Evolutionary conservation across 2,329 filamentous ascomycete species (phyloP), one percentile per base, ranked within the genome.

Genomic region (Cladosporium sp.): DNA sequence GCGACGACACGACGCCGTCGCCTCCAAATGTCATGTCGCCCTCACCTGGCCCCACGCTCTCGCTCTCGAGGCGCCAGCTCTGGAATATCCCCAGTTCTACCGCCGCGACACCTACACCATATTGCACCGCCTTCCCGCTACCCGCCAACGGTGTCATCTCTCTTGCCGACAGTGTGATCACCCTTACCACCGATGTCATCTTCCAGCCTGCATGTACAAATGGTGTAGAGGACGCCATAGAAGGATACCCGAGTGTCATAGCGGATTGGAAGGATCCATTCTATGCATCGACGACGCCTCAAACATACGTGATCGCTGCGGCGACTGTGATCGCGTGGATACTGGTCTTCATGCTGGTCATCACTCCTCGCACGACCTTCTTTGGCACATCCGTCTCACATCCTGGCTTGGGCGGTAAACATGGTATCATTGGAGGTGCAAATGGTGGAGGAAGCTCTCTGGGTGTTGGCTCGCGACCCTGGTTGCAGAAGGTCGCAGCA

Each of bases 321-420:
- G 91, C 91, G 17, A 97, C 92, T 0, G 88, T 96, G 58, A 88
- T 96, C 51, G 88, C 92, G 51, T 97, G 95, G 76, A 88, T 95
- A 71, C 84, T 97, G 49, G 88, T 97, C 66, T 90, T 96, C 63
- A 95, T 97, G 83, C 85, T 97, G 38, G 85, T 96, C 70, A 92
- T 97, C 67, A 96, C 92, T 0, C 93, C 93, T n/a, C 86, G 93
- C 54, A 96, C 94, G 3, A 96, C 94, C 72, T 87, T 96, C 63
- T 86, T 95, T 60, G 91, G 91, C 56, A 90, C 91, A 20, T 76
- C 81, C 4, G 80, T 81, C 8, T 79, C 81, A 37, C 78, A 80
- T 28, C 62, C 67, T 15, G 66, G 67, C 2, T 69, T 73, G 43
- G 65, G 65, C 6, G 85, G 89, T 50, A 90, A 93, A 45, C 85